Evolutionary conservation across 192 early-diverging fungal species (phyloP).

Genomic region (Coemansia nantahalensis): DNA sequence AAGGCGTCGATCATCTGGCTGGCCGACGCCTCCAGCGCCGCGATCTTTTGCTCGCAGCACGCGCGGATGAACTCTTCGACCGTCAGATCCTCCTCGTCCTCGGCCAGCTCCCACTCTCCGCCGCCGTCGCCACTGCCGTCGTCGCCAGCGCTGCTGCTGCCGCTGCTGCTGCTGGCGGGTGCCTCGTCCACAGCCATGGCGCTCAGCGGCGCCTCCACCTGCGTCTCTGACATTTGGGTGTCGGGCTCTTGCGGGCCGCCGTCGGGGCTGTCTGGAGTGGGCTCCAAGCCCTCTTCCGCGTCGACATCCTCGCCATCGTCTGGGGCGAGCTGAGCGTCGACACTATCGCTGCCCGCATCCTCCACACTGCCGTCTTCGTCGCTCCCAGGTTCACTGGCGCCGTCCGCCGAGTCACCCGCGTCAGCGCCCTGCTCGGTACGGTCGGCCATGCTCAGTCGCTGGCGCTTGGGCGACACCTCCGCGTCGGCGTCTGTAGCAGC

Average conservation of each 20-base stretch:
- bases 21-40: slow-evolving; percentile 35
- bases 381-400: too few species aligned
- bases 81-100: slow-evolving; percentile 44
- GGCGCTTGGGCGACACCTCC: slow-evolving; percentile 24
- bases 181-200: slow-evolving; percentile 14
- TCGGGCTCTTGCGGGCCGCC: too few species aligned
- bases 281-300: too few species aligned
- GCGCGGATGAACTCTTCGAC: slow-evolving; percentile 55
- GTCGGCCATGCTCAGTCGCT: slow-evolving; percentile 15
- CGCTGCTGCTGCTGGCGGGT: neutral
- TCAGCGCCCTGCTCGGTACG: neutral
- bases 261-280: too few species aligned
- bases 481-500: slow-evolving; percentile 1
- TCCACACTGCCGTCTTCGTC: too few species aligned
- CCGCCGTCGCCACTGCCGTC: neutral
- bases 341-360: neutral
- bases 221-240: slow-evolving; percentile 3
- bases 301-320: too few species aligned
- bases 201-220: neutral
- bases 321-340: too few species aligned
- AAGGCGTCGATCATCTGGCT: slow-evolving; percentile 44
- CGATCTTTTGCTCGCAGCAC: slow-evolving; percentile 40
- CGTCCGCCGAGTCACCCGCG: neutral
- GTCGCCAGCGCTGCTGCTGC: slow-evolving; percentile 8
- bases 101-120: slow-evolving; percentile 33